phyloP scores from a whole-genome alignment of 768 basidiomycete genomes.

The Ramaria rubella region DNA sequence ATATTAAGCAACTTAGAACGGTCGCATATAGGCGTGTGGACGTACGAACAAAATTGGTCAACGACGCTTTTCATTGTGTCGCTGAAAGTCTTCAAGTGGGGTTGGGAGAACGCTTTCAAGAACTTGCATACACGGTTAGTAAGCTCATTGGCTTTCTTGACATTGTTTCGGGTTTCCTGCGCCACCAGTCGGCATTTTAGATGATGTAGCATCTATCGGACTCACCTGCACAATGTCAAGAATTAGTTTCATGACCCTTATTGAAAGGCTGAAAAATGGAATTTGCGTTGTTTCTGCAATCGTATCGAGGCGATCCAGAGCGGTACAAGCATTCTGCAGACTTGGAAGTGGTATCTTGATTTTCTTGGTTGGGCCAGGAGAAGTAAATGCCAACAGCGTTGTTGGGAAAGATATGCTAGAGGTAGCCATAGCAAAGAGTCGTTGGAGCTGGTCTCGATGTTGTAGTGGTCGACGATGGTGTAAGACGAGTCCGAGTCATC shows the following conservation, averaged over 20 bases:
- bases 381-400: neutral
- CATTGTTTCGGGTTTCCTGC: neutral
- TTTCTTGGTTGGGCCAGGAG: neutral
- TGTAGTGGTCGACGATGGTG: too few species aligned
- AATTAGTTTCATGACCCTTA: neutral
- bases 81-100: neutral
- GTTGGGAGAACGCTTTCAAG: neutral
- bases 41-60: neutral
- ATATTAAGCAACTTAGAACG: neutral
- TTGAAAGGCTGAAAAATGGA: neutral
- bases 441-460: too few species aligned
- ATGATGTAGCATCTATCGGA: too few species aligned
- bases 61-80: neutral
- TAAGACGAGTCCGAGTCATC: too few species aligned
- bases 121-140: neutral
- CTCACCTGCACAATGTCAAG: neutral
- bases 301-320: neutral
- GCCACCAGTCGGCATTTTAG: too few species aligned
- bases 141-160: neutral
- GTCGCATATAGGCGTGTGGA: neutral
- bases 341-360: neutral
- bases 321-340: neutral
- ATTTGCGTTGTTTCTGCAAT: neutral
- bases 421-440: neutral
- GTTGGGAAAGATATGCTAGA: neutral